Evolutionary conservation across 179 eudicot species (phyloP).

Genomic region (Carnegiea gigantea): DNA sequence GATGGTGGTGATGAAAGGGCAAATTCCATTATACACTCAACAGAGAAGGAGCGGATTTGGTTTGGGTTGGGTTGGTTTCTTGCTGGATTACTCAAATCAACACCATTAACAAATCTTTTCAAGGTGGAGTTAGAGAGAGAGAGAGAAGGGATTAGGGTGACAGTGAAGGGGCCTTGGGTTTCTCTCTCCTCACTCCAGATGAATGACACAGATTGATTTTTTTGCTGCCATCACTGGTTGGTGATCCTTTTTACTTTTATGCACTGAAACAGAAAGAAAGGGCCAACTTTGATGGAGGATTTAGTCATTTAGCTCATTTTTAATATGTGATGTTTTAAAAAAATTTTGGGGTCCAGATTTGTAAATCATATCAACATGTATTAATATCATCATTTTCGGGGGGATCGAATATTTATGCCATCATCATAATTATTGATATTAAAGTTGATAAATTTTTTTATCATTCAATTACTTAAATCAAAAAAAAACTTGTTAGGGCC

Average conservation of each 20-base stretch:
- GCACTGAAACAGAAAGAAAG: background rate
- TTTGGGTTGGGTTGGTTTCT: slow-evolving; percentile 3
- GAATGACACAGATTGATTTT: slow-evolving; percentile 7
- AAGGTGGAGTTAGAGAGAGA: background rate
- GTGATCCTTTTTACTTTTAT: background rate
- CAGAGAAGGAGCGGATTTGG: background rate
- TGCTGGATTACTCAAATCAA: slow-evolving; percentile 2
- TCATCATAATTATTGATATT: too few relatives aligned
- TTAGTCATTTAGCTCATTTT: too few relatives aligned
- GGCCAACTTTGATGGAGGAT: background rate
- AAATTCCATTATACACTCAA: slow-evolving; percentile 32
- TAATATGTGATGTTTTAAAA: too few relatives aligned
- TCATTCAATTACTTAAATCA: too few relatives aligned
- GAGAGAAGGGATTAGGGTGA: background rate
- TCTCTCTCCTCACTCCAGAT: slow-evolving; percentile 20
- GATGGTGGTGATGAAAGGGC: background rate
- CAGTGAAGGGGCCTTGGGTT: background rate
- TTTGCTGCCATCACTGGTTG: background rate
- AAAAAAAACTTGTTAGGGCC: too few relatives aligned
- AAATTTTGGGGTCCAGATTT: too few relatives aligned
- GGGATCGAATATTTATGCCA: too few relatives aligned
- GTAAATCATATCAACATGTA: too few relatives aligned
- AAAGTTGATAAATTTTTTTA: too few relatives aligned
- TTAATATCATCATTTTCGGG: too few relatives aligned
- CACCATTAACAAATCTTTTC: background rate